Evolutionary conservation across 1,139 yeast species (phyloP).

Genomic region (Kurtzmaniella quercitrusa): DNA sequence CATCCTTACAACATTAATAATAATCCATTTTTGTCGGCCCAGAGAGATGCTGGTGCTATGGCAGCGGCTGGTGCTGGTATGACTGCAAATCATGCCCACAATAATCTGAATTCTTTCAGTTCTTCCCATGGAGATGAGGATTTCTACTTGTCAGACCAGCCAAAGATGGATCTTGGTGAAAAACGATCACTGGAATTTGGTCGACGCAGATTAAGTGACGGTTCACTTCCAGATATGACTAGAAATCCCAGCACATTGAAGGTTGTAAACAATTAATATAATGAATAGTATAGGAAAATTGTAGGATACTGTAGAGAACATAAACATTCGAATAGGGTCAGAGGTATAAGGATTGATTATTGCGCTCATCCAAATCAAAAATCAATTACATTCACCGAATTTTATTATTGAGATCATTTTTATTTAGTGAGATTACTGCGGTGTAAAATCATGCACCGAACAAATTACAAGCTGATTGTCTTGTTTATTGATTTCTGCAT

Average conservation of each 20-base stretch:
- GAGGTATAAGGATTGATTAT: background rate
- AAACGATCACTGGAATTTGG: conserved; percentile 32
- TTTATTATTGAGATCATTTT: too few species aligned
- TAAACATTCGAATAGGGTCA: background rate
- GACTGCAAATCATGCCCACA: conserved; percentile 7
- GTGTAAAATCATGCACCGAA: background rate
- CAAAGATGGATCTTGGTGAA: conserved; percentile 16
- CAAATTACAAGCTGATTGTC: too few species aligned
- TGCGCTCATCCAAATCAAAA: too few species aligned
- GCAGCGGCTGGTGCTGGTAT: conserved; percentile 11
- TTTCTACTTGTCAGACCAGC: conserved; percentile 19
- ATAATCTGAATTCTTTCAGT: conserved; percentile 17
- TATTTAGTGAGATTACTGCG: too few species aligned
- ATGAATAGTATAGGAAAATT: background rate
- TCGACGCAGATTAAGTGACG: conserved; percentile 58
- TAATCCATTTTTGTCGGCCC: conserved; percentile 20
- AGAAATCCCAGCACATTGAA: conserved; percentile 43
- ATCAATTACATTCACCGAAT: too few species aligned
- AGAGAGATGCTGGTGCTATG: conserved; percentile 5
- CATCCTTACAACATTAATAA: conserved; percentile 16
- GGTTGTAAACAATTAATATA: conserved; percentile 37
- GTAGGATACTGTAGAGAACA: background rate
- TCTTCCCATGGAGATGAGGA: conserved; percentile 22
- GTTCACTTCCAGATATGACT: conserved; percentile 68
- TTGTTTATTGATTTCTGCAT: too few species aligned